These are phyloP conservation scores for Starmerella khaoyaiensis DNA, from an alignment of 805 yeast species.

Conservation along the genomic window DNA sequence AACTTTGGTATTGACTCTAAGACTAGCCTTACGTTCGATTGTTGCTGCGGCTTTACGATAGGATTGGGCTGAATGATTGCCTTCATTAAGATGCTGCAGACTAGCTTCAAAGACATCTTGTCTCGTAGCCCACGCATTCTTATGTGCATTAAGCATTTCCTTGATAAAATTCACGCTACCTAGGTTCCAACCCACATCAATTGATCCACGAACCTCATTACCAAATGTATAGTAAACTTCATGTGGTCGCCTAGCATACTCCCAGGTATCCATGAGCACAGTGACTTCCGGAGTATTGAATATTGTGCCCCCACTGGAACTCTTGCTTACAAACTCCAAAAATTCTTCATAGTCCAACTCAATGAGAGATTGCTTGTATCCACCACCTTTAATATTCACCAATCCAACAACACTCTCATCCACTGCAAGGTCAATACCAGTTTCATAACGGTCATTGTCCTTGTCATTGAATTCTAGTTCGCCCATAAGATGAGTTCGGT, in stretches of 20 bases:
- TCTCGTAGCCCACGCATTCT: constrained; percentile 18
- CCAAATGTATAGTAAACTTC: constrained; percentile 55
- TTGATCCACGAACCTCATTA: constrained; percentile 75
- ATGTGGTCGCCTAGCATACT: constrained; percentile 30
- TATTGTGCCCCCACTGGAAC: constrained; percentile 67
- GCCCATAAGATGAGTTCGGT: constrained; percentile 14
- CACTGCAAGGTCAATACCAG: constrained; percentile 47
- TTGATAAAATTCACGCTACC: constrained; percentile 82
- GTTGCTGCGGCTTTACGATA: constrained; percentile 12
- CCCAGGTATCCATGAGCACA: constrained; percentile 66
- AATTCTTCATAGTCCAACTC: constrained; percentile 42
- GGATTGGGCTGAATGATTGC: constrained; percentile 6
- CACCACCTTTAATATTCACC: constrained; percentile 38
- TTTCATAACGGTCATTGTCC: constrained; percentile 25
- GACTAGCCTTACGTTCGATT: constrained; percentile 2
- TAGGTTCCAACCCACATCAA: constrained; percentile 85
- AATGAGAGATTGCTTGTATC: constrained; percentile 37
- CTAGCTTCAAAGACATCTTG: constrained; percentile 7
- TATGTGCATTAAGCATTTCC: constrained; percentile 82
- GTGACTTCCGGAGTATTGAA: constrained; percentile 65
- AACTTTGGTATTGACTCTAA: not conserved
- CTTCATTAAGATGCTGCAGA: constrained; percentile 2
- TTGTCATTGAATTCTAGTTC: no score
- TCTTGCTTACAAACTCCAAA: constrained; percentile 37
- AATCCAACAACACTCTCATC: constrained; percentile 55